A percentile compares a stretch with the other conserved stretches of the same genome.
These are phyloP conservation scores for Myochromella boudieri DNA, from an alignment of 768 basidiomycete species.

Conservation along the genomic window DNA sequence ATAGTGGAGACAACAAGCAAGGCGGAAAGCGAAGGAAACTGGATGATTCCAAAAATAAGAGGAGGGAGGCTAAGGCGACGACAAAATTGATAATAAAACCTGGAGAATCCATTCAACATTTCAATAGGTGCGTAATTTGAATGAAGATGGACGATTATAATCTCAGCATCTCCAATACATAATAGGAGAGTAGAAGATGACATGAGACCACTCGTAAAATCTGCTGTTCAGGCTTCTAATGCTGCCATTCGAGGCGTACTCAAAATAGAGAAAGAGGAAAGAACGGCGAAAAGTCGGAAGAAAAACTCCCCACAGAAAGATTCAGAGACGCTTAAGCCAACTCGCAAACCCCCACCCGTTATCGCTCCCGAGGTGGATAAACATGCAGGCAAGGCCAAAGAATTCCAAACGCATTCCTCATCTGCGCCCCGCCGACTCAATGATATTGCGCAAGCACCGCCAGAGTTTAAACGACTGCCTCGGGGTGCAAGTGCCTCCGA, in stretches of 20 bases:
- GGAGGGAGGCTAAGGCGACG: conserved; percentile 21
- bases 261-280: conserved; percentile 38
- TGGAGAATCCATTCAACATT: conserved; percentile 74
- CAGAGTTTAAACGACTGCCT: conserved; percentile 25
- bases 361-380: conserved; percentile 17
- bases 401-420: conserved; percentile 50
- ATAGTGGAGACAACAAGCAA: conserved; percentile 23
- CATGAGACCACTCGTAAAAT: conserved; percentile 63
- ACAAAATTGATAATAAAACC: conserved; percentile 49
- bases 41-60: conserved; percentile 17
- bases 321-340: conserved; percentile 10
- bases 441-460: conserved; percentile 26
- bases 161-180: no score
- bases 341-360: conserved; percentile 9
- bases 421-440: conserved; percentile 53
- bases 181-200: conserved; percentile 73
- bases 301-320: conserved; percentile 15
- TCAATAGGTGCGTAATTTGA: conserved; percentile 69
- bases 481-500: conserved; percentile 23
- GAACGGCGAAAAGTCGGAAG: conserved; percentile 21
- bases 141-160: no score
- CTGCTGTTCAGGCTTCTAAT: conserved; percentile 59
- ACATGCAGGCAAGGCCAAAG: conserved; percentile 34
- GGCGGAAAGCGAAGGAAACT: conserved; percentile 34
- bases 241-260: conserved; percentile 44